Conservation (phyloP, 2,329 filamentous ascomycete species). For the Phialocephala subalpina region DNA sequence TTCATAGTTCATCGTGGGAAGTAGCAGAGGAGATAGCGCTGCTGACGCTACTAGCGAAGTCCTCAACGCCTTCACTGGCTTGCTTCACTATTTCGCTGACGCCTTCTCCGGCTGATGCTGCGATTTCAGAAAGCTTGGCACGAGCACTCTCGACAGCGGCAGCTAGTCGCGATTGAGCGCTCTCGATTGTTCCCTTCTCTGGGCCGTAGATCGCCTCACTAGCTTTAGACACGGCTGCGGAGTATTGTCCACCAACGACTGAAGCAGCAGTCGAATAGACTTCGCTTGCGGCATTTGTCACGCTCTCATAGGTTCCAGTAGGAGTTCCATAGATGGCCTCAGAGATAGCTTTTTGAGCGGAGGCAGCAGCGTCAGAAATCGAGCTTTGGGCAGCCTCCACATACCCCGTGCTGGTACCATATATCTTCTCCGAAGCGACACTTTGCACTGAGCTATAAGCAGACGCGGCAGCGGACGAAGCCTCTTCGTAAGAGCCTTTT, state of each 20-base stretch:
- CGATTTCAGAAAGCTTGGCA: conserved; percentile 39
- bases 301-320: conserved; percentile 46
- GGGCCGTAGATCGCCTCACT: conserved; percentile 38
- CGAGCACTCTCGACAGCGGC: conserved; percentile 41
- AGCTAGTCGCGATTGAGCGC: conserved; percentile 39
- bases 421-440: conserved; percentile 60
- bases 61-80: conserved; percentile 51
- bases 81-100: conserved; percentile 46
- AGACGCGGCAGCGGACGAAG: conserved; percentile 59
- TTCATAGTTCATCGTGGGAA: conserved; percentile 60
- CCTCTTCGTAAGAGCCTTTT: conserved; percentile 61
- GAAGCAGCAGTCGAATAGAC: conserved; percentile 34
- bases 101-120: conserved; percentile 40
- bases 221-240: conserved; percentile 31
- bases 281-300: conserved; percentile 33
- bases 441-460: conserved; percentile 58
- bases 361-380: conserved; percentile 60
- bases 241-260: conserved; percentile 31
- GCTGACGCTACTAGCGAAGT: conserved; percentile 55
- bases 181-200: conserved; percentile 41
- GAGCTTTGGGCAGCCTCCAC: conserved; percentile 60
- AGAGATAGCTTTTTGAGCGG: conserved; percentile 62
- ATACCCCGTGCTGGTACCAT: conserved; percentile 60
- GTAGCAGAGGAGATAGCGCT: conserved; percentile 50
- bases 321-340: conserved; percentile 64